These are phyloP conservation scores for Amphirosellinia nigrospora DNA, from an alignment of 495 filamentous ascomycete species.

Conservation along the genomic window DNA sequence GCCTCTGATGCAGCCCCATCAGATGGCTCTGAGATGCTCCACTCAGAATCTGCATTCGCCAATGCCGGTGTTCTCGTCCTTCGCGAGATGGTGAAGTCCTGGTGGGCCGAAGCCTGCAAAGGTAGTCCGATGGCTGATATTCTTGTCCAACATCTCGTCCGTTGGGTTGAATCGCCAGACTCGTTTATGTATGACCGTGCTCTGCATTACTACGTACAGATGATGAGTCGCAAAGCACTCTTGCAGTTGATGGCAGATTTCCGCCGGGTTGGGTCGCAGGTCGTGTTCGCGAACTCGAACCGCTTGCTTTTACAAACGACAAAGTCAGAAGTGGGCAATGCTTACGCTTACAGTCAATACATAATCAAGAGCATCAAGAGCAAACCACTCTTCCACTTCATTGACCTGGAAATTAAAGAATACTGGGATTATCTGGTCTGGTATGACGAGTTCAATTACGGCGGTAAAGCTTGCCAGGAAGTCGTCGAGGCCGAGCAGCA, in stretches of 20 bases:
- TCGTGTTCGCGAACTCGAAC: slow-evolving; percentile 88
- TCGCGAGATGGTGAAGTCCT: slow-evolving; percentile 97
- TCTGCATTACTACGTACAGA: slow-evolving; percentile 97
- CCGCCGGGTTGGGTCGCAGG: slow-evolving; percentile 89
- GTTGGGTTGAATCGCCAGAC: slow-evolving; percentile 91
- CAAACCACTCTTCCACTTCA: slow-evolving; percentile 95
- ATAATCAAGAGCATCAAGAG: slow-evolving; percentile 94
- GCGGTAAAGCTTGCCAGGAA: slow-evolving; percentile 86
- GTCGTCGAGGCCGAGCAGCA: slow-evolving; percentile 84
- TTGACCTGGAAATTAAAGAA: slow-evolving; percentile 96
- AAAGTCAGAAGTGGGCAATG: slow-evolving; percentile 96
- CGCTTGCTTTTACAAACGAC: slow-evolving; percentile 93
- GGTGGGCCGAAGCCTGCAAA: slow-evolving; percentile 94
- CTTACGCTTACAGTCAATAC: slow-evolving; percentile 95
- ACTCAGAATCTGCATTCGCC: slow-evolving; percentile 90
- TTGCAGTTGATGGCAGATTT: slow-evolving; percentile 98
- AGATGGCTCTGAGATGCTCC: slow-evolving; percentile 66
- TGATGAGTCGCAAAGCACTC: slow-evolving; percentile 96
- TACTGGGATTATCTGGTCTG: slow-evolving; percentile 99
- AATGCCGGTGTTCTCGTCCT: slow-evolving; percentile 88
- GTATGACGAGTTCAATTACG: slow-evolving; percentile 99
- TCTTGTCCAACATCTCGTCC: slow-evolving; percentile 95
- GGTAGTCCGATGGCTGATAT: slow-evolving; percentile 94
- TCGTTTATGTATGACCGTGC: slow-evolving; percentile 95
- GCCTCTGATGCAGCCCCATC: slow-evolving; percentile 67